phyloP scores from a whole-genome alignment of 169 alveolate species.

The Toxoplasma gondii region DNA sequence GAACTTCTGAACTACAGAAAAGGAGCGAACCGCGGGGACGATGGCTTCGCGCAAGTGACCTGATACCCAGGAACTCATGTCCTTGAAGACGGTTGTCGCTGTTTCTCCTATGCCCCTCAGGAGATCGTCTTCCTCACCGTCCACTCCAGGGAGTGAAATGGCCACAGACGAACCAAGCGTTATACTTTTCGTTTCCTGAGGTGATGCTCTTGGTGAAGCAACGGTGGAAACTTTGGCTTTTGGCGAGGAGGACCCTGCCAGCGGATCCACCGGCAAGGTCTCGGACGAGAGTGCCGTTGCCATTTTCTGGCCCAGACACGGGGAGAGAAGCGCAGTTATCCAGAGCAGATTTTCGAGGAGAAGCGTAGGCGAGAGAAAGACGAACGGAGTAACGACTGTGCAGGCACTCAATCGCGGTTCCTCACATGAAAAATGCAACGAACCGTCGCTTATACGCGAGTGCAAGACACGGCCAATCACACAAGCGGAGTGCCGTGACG shows the following conservation, averaged over 20 bases:
- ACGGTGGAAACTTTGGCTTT: background rate
- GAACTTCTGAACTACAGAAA: background rate
- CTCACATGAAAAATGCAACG: too few relatives aligned
- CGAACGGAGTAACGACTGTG: too few relatives aligned
- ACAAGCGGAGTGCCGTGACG: too few relatives aligned
- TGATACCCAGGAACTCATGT: constrained; percentile 20
- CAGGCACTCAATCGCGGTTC: too few relatives aligned
- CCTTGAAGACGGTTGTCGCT: background rate
- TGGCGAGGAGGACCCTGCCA: background rate
- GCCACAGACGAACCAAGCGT: too few relatives aligned
- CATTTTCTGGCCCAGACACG: background rate
- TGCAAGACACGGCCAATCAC: too few relatives aligned
- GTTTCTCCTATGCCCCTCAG: constrained; percentile 18
- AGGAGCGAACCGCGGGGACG: background rate
- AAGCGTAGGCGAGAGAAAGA: too few relatives aligned
- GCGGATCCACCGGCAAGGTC: background rate
- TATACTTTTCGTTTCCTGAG: background rate
- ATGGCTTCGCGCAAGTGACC: background rate
- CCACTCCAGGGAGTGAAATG: background rate
- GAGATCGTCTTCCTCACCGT: background rate
- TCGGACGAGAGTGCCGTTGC: background rate
- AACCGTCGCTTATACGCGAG: too few relatives aligned
- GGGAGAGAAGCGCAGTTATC: too few relatives aligned
- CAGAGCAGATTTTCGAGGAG: too few relatives aligned
- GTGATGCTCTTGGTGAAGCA: background rate